Base-by-base conservation (phyloP, 129 eudicot genomes). In the Artemisia tridentata region DNA sequence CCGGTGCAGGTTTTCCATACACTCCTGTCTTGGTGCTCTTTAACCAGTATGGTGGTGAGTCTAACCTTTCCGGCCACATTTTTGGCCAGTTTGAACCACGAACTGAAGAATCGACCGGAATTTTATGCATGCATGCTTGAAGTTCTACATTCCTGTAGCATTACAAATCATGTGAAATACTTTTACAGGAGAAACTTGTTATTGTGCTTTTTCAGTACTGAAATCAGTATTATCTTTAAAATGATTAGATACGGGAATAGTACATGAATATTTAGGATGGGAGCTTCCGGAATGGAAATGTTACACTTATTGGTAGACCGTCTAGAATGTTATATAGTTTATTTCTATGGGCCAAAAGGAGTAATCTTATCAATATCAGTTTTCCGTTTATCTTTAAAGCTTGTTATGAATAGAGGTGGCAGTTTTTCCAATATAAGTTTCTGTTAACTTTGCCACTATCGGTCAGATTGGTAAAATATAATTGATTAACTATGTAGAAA, bases 71-170 rank as follows among this genome's bases (percentile, higher is more conserved):
- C 18, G 92, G 92, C 92, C 92, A 86, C 62, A 12, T 77, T 50
- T 82, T 75, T 11, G 92, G 92, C 92, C 88, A 86, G 31, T 81
- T 68, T 55, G 84, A 57, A 14, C 88, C 86, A 16, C 84, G 82
- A 25, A 53, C 71, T 15, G 77, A 73, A 38, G 81, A 65, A 73
- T 78, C 84, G 27, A 46, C 80, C 0, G 92, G 84, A 54, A 75
- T 79, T 73, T 79, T 86, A 79, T 86, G 88, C 54, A 86, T 79
- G 78, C 88, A 86, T 20, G 86, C 78, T 73, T 84, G 81, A 77
- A 86, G 82, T 46, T 85, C 79, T 63, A 84, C 85, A 21, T 86
- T 80, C 88, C 92, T 86, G 81, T 53, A n/a, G 77, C 17, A 18
- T 72, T 29, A 72, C 18, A 60, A 67, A 65, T 29, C 38, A 56